Evolutionary conservation across 2,329 filamentous ascomycete species (phyloP), one percentile per base, ranked within the genome.

Genomic region (Alternaria ventricosa): DNA sequence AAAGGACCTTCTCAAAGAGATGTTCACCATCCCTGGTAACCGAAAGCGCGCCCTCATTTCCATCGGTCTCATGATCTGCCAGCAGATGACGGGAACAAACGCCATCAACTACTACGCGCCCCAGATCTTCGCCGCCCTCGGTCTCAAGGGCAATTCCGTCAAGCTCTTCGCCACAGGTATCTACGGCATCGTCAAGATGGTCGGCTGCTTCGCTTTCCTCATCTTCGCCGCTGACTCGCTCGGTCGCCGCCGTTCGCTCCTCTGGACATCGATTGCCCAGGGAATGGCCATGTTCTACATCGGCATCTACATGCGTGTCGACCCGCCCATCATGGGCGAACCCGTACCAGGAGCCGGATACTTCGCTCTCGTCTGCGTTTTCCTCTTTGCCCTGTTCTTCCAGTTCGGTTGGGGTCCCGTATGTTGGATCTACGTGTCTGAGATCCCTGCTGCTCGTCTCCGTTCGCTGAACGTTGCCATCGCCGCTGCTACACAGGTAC

Each of bases 131-230:
- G 80, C 82, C 47, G 85, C 87, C 68, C 83, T 92, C 3, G 90
- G 90, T 18, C 84, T 93, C 59, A 80, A 73, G 1, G 85, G 83
- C 12, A 88, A 85, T 6, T 77, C 85, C 43, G 84, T 86, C 44
- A 87, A 86, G 18, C 86, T 93, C 23, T 91, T 93, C 75, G 90
- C 91, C 5, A 92, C 90, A 0, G 90, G 91, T 44, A 86, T 93
- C 68, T 93, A 92, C 74, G 90, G 90, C 6, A 85, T 92, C 57
- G 87, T 92, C 60, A 93, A 93, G 78, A 88, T 90, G 79, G 79
- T 84, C 10, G 86, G 87, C 43, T 91, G 89, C 73, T 83, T 85
- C 6, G 74, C 84, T 57, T 93, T 92, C 82, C 83, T 93, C 25
- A 74, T 90, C 67, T 89, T 92, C 69, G 86, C 87, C 13, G 89